Base-by-base conservation (phyloP, 2,329 filamentous ascomycete genomes). In the Calonectria montana region DNA sequence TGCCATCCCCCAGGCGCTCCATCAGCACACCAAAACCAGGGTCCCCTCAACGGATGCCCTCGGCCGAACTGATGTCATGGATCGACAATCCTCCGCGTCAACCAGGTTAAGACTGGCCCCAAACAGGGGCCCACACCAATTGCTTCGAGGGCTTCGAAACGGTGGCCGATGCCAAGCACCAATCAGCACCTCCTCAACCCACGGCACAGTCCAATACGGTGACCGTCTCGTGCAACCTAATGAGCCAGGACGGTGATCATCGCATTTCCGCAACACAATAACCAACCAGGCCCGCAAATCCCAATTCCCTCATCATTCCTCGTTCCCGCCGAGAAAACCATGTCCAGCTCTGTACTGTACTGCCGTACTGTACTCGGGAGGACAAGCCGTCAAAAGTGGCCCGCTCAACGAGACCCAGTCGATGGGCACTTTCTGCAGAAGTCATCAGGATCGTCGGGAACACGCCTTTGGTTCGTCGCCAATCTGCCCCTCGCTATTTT, bases 1-100 rank as follows among this genome's bases (percentile, higher is more conserved):
- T 64, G 63, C 64, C 70, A 29, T 69, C 65, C 45, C 53, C 69
- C 48, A 63, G 73, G 72, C 65, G 75, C 71, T 73, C 72, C 66
- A 66, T 65, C 65, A 73, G 61, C 74, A 31, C 71, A 53, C 69
- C 71, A 50, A 73, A 68, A 59, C 73, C 73, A 75, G 71, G 70
- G 72, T 73, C 69, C 37, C 55, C 45, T 18, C 67, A 57, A 57
- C 66, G 71, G 62, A 47, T 67, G 63, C 73, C 57, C 71, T 74
- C 73, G 73, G 75, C 72, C 74, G 67, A 72, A 73, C 74, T 81
- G 80, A 81, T 81, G 80, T 81, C 79, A 81, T 80, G 78, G 80
- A 81, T 81, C 80, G 80, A 71, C 80, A 75, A 47, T 50, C 45
- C 70, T 72, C 71, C 68, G 74, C 69, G 70, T 74, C 66, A 50